Conservation (phyloP, 768 basidiomycete species). For the Boletus rubroflammeus region DNA sequence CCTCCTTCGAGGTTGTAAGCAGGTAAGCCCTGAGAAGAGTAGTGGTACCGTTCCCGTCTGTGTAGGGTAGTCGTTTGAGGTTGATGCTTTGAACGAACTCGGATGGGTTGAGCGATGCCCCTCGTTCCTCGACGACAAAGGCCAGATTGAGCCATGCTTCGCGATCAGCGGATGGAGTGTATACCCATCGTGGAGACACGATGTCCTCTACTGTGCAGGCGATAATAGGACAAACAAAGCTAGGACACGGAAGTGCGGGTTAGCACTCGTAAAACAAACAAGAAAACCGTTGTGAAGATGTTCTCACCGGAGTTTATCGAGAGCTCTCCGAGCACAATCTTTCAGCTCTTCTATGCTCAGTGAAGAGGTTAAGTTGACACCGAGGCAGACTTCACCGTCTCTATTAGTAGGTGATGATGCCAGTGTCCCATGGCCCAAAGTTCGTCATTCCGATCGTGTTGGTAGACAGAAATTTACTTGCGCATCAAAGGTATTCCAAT, state of each 20-base stretch:
- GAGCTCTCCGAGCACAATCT: conserved; percentile 7
- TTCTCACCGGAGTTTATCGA: conserved; percentile 21
- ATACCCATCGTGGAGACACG: conserved; percentile 18
- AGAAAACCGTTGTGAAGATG: too few species aligned
- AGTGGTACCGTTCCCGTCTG: neutral
- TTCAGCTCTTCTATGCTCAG: conserved; percentile 5
- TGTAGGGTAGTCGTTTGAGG: conserved; percentile 19
- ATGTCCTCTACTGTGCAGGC: conserved; percentile 12
- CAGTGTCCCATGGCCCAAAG: too few species aligned
- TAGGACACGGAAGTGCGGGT: neutral
- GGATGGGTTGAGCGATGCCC: conserved; percentile 10
- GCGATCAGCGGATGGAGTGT: conserved; percentile 22
- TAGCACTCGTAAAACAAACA: neutral
- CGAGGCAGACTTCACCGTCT: conserved; percentile 18
- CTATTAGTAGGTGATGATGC: neutral
- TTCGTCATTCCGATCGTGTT: neutral
- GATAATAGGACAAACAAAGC: conserved; percentile 20
- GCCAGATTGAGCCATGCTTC: conserved; percentile 22
- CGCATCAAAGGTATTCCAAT: conserved; percentile 12
- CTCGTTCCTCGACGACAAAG: conserved; percentile 15
- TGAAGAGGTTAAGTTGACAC: conserved; percentile 13
- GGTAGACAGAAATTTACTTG: neutral
- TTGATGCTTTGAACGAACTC: conserved; percentile 17
- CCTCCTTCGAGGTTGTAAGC: conserved; percentile 6
- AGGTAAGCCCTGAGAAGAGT: conserved; percentile 10